Base-by-base conservation (phyloP, 108 stramenopile genomes). In the Schizochytrium sp. region DNA sequence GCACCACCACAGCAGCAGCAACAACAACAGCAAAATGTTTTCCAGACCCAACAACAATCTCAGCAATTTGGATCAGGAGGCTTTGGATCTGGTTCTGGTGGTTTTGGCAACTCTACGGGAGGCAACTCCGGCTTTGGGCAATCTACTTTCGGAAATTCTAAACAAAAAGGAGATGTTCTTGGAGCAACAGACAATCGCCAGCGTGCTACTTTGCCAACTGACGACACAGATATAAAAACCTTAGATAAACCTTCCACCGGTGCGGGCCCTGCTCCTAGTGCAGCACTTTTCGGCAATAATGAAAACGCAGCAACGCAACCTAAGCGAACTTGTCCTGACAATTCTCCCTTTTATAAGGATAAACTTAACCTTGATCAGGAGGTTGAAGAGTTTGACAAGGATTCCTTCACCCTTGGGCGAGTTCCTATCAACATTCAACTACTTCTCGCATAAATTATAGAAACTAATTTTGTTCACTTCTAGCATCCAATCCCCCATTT, bases 261-360 rank as follows among this genome's bases (percentile, higher is more conserved):
- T 42, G 41, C 72, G 42, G 72, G 8, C 28, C 28, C 28, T 41
- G 72, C 72, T 41, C 38, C 10, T 8, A 42, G 12, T 15, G 15
- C 41, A 41, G 42, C 28, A 38, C 7, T 38, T 69, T n/a, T n/a
- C 1, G 64, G 64, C 2, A 2, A 7, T 0, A 42, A 15, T 15
- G 15, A 38, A 69, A 5, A 38, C 5, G 41, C 40, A n/a, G 5
- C 64, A 8, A 42, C 5, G 8, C 7, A 12, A 42, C 64, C 64
- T 0, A 69, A 69, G 2, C 12, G 64, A 2, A n/a, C 12, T 5
- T 83, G 73, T 83, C 73, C 73, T 15, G 28, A 46, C 19, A n/a
- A 83, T 47, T 17, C 73, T 4, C 73, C 73, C 8, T 83, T 83
- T 83, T 49, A 53, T 40, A 83, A 83, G 53, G 73, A 83, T 53